Percentiles rank a stretch among this genome's conserved stretches.
Evolutionary conservation across 805 yeast genomes (phyloP).

Genomic region (Saccharomycopsis sp.): DNA sequence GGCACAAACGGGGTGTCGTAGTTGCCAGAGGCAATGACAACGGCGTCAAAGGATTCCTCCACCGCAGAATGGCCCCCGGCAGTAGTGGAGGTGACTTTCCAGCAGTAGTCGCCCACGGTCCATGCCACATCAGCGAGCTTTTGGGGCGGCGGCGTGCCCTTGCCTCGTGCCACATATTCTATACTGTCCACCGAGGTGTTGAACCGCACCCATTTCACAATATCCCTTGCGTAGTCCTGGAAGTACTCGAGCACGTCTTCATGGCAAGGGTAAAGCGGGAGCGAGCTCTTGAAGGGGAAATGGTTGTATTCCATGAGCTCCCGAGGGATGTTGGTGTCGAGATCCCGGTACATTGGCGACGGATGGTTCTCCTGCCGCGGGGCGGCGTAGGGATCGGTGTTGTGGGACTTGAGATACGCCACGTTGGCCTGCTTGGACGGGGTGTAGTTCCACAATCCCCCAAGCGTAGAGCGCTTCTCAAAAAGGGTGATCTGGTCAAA

Average conservation of each 20-base stretch:
- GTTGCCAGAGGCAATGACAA: conserved; percentile 57
- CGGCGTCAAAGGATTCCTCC: conserved; percentile 44
- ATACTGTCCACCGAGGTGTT: conserved; percentile 41
- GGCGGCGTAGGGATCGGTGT: background rate
- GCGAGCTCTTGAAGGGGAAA: conserved; percentile 37
- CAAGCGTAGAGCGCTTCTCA: conserved; percentile 51
- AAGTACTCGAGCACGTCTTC: conserved; percentile 55
- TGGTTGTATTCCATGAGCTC: conserved; percentile 58
- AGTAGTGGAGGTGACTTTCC: conserved; percentile 35
- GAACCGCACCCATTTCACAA: conserved; percentile 35
- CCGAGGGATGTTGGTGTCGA: conserved; percentile 64
- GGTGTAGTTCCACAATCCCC: conserved; percentile 74
- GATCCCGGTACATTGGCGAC: conserved; percentile 50
- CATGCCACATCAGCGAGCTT: conserved; percentile 6
- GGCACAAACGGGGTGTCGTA: conserved; percentile 57
- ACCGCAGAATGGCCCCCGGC: conserved; percentile 25
- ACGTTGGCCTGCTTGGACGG: too few relatives aligned
- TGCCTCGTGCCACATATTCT: conserved; percentile 12
- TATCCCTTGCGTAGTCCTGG: conserved; percentile 40
- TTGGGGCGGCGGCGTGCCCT: conserved; percentile 4
- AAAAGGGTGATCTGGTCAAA: conserved; percentile 42
- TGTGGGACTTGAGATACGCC: background rate
- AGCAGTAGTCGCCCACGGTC: conserved; percentile 24
- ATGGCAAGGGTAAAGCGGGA: conserved; percentile 51
- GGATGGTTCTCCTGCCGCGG: conserved; percentile 23